These are phyloP conservation scores for Dioscorea zingiberensis DNA, from an alignment of 106 monocot species.

Conservation along the genomic window DNA sequence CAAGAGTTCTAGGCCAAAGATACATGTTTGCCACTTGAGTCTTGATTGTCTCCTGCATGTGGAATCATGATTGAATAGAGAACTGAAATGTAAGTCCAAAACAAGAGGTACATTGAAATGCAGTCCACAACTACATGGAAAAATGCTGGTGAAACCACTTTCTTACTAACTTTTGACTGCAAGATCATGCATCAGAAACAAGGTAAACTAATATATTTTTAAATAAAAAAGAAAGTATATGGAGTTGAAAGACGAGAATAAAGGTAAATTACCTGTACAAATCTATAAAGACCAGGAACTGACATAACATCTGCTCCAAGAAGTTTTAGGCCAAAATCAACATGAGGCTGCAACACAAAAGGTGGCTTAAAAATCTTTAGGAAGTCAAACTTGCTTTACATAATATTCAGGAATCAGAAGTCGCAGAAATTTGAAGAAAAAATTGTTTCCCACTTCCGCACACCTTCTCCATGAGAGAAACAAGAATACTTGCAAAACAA, in stretches of 20 bases:
- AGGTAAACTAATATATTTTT: neutral
- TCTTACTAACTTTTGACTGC: neutral
- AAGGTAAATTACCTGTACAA: constrained; percentile 33
- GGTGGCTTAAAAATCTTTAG: neutral
- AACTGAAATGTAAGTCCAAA: neutral
- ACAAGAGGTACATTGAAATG: too few relatives aligned
- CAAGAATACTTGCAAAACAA: constrained; percentile 44
- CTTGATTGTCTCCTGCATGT: constrained; percentile 77
- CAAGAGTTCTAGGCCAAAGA: constrained; percentile 74
- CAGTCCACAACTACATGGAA: neutral
- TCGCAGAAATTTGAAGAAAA: neutral
- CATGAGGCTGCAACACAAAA: constrained; percentile 38
- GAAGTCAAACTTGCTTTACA: neutral
- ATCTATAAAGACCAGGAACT: constrained; percentile 45
- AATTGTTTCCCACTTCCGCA: neutral
- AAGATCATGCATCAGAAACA: neutral
- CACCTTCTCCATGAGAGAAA: constrained; percentile 68
- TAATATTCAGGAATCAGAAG: neutral
- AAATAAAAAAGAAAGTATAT: too few relatives aligned
- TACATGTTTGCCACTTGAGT: constrained; percentile 82
- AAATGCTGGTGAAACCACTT: too few relatives aligned
- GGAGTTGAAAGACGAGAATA: neutral
- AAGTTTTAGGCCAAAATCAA: constrained; percentile 58
- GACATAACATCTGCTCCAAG: constrained; percentile 57
- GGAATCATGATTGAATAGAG: neutral